phyloP scores from a whole-genome alignment of 1,284 basidiomycete species.

The Lignosus rhinocerotis region DNA sequence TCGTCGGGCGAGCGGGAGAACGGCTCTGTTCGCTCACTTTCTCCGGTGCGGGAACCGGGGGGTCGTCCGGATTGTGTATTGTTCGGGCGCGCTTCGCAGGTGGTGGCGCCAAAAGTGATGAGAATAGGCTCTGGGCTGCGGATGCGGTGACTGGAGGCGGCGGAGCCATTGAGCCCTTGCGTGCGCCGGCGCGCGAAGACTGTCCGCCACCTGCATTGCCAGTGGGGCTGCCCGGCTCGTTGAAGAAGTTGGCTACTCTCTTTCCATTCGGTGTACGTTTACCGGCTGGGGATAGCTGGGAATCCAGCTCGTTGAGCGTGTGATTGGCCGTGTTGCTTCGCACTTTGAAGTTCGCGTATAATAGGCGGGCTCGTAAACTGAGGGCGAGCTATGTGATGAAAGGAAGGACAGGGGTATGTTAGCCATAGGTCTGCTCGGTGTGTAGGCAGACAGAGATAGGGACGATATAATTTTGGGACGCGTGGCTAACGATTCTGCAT shows the following conservation, averaged over 20 bases:
- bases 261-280: conserved; percentile 38
- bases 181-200: conserved; percentile 34
- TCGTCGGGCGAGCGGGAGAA: conserved; percentile 28
- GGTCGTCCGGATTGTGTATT: conserved; percentile 69
- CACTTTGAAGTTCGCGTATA: conserved; percentile 81
- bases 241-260: conserved; percentile 43
- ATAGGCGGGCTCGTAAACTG: conserved; percentile 70
- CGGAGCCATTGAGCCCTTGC: conserved; percentile 46
- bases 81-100: conserved; percentile 71
- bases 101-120: conserved; percentile 74
- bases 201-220: conserved; percentile 7
- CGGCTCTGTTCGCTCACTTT: conserved; percentile 28
- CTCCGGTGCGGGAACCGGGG: conserved; percentile 59
- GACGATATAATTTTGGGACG: too few relatives aligned
- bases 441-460: not conserved
- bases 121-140: conserved; percentile 60
- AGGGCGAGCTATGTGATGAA: conserved; percentile 63
- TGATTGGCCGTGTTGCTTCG: conserved; percentile 66
- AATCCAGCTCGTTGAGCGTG: conserved; percentile 68
- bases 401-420: conserved; percentile 38
- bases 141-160: conserved; percentile 46
- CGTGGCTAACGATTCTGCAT: too few relatives aligned
- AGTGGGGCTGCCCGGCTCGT: conserved; percentile 37
- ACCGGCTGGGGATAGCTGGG: conserved; percentile 36
- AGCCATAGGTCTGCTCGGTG: not conserved